Percentiles rank a stretch among this genome's conserved stretches.
These are phyloP conservation scores for Graphilbum ipis-grandicollis DNA, from an alignment of 2,329 filamentous ascomycete species.

Conservation along the genomic window DNA sequence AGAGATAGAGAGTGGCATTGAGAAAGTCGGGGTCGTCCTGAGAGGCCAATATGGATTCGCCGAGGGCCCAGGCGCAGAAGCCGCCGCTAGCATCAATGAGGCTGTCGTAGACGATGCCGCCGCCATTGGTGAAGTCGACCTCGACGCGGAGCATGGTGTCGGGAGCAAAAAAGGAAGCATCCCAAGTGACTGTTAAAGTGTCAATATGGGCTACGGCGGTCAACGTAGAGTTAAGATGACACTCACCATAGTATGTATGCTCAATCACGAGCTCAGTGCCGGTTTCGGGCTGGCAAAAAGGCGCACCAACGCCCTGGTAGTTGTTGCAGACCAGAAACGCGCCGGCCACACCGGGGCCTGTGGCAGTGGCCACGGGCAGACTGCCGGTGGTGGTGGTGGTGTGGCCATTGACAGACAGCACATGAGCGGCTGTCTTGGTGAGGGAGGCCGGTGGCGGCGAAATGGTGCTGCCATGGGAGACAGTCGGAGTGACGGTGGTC, in stretches of 20 bases:
- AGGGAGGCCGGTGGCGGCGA: slow-evolving; percentile 14
- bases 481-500: slow-evolving; percentile 14
- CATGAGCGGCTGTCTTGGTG: slow-evolving; percentile 13
- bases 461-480: slow-evolving; percentile 13
- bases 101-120: slow-evolving; percentile 7
- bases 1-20: slow-evolving; percentile 10
- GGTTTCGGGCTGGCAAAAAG: slow-evolving; percentile 17
- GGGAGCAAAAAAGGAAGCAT: slow-evolving; percentile 11
- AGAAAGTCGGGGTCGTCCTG: slow-evolving; percentile 6
- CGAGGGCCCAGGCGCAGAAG: slow-evolving; percentile 14
- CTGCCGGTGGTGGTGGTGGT: slow-evolving; percentile 15
- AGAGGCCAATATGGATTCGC: neutral
- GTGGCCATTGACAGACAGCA: slow-evolving; percentile 11
- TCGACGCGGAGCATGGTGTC: slow-evolving; percentile 9
- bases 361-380: slow-evolving; percentile 16
- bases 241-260: slow-evolving; percentile 17
- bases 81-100: slow-evolving; percentile 12
- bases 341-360: slow-evolving; percentile 10
- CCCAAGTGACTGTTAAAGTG: slow-evolving; percentile 17
- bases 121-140: slow-evolving; percentile 7
- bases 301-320: slow-evolving; percentile 11
- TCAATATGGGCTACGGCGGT: too few relatives aligned
- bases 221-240: too few relatives aligned
- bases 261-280: slow-evolving; percentile 15
- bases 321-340: slow-evolving; percentile 15